These are phyloP conservation scores for Apiotrichum siamense DNA, from an alignment of 1,284 basidiomycete species.

Conservation along the genomic window DNA sequence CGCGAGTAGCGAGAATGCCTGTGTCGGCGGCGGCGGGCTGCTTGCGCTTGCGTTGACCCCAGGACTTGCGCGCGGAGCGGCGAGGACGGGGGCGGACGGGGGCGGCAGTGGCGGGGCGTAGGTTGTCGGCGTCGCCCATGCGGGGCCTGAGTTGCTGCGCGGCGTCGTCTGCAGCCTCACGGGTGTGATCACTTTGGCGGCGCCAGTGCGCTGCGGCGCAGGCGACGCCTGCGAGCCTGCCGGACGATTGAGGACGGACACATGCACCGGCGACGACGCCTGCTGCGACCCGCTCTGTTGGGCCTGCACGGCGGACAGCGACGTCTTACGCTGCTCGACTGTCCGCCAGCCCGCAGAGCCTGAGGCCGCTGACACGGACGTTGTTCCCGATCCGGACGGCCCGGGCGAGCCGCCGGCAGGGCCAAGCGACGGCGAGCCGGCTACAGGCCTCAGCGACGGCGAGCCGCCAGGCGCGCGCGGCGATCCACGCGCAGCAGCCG, in stretches of 20 bases:
- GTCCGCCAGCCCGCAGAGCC: constrained; percentile 23
- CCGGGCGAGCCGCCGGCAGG: not conserved
- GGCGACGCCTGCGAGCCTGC: constrained; percentile 17
- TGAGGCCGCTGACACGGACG: constrained; percentile 3
- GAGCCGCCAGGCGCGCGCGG: too few relatives aligned
- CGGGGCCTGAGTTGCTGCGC: constrained; percentile 7
- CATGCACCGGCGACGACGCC: not conserved
- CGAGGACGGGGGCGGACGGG: constrained; percentile 28
- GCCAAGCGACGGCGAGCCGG: not conserved
- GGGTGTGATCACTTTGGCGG: constrained; percentile 10
- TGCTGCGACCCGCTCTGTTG: constrained; percentile 16
- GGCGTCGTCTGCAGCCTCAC: constrained; percentile 2
- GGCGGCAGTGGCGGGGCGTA: constrained; percentile 21
- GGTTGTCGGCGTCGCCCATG: constrained; percentile 19
- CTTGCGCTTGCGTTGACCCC: constrained; percentile 53
- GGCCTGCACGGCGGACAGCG: constrained; percentile 32
- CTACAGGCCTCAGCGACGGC: not conserved
- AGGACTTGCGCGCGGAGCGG: constrained; percentile 45
- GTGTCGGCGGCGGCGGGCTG: constrained; percentile 30
- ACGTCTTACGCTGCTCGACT: constrained; percentile 23
- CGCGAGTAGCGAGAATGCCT: constrained; percentile 61
- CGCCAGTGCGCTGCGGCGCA: constrained; percentile 8
- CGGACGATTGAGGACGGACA: constrained; percentile 10
- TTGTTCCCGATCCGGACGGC: not conserved
- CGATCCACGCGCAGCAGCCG: constrained; percentile 31